phyloP scores from a whole-genome alignment of 139 green algal genomes.

The Marvania coccoides region DNA sequence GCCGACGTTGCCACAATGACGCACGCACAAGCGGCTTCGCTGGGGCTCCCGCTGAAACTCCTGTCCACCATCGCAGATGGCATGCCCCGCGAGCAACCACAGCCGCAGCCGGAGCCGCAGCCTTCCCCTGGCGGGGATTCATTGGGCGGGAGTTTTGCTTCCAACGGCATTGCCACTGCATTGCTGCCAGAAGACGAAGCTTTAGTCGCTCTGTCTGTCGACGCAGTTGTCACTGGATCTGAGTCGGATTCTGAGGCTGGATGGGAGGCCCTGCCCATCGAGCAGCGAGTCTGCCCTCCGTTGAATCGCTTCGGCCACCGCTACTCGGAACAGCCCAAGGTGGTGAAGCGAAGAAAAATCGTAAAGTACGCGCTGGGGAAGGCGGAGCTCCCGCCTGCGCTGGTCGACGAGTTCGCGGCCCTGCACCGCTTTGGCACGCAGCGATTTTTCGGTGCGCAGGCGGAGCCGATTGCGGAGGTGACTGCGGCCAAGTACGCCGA shows the following conservation, averaged over 20 bases:
- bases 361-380: conserved; percentile 22
- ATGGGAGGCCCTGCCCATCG: conserved; percentile 1
- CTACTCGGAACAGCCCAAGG: not conserved
- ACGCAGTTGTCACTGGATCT: not conserved
- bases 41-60: conserved; percentile 23
- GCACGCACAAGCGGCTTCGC: conserved; percentile 7
- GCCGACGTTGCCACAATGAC: conserved; percentile 23
- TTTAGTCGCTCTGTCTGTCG: not conserved
- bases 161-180: not conserved
- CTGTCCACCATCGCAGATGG: not conserved
- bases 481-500: conserved; percentile 42
- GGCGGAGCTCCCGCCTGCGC: conserved; percentile 5
- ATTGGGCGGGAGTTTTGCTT: not conserved
- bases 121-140: not conserved
- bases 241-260: not conserved
- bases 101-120: not conserved
- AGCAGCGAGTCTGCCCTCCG: conserved; percentile 13
- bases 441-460: conserved; percentile 31
- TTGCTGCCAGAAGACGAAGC: not conserved
- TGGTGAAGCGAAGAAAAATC: not conserved
- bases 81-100: not conserved
- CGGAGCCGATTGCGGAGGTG: conserved; percentile 27
- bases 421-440: conserved; percentile 34
- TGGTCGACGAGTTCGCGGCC: conserved; percentile 32
- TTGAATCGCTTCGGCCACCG: not conserved